phyloP scores from a whole-genome alignment of 2,329 filamentous ascomycete species.

The Arthrobotrys sinensis region DNA sequence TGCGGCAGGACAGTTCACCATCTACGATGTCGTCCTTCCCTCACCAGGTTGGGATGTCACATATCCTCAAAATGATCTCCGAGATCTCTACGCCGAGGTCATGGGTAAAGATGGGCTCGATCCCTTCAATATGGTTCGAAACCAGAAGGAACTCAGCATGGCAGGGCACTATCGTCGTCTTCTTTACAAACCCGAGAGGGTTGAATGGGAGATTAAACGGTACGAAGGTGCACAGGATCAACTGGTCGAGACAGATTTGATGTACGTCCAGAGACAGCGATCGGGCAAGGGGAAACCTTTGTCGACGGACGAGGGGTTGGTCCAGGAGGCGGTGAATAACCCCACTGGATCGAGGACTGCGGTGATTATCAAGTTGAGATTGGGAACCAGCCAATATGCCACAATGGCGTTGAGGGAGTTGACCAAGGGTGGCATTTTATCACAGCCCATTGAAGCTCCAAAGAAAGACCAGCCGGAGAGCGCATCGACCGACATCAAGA shows the following conservation, averaged over 20 bases:
- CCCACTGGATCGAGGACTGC: slow-evolving; percentile 72
- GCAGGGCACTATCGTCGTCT: slow-evolving; percentile 90
- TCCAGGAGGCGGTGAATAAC: slow-evolving; percentile 48
- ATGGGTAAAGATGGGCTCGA: slow-evolving; percentile 84
- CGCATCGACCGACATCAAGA: slow-evolving; percentile 27
- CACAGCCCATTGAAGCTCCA: slow-evolving; percentile 66
- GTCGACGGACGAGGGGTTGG: slow-evolving; percentile 49
- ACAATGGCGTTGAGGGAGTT: slow-evolving; percentile 86
- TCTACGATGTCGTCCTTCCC: slow-evolving; percentile 91
- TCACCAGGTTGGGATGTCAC: slow-evolving; percentile 91
- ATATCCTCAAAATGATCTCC: slow-evolving; percentile 87
- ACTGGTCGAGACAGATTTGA: slow-evolving; percentile 88
- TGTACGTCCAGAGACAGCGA: slow-evolving; percentile 72
- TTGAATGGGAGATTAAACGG: slow-evolving; percentile 78
- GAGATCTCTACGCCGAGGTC: slow-evolving; percentile 86
- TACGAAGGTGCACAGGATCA: slow-evolving; percentile 83
- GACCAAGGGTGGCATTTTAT: slow-evolving; percentile 78
- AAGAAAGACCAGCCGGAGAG: slow-evolving; percentile 28
- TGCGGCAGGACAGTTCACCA: slow-evolving; percentile 80
- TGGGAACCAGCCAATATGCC: slow-evolving; percentile 85
- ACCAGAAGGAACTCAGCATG: slow-evolving; percentile 88
- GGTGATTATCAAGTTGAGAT: slow-evolving; percentile 80
- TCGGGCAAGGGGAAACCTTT: slow-evolving; percentile 42
- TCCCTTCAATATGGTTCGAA: slow-evolving; percentile 87
- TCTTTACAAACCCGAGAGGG: slow-evolving; percentile 77